Evolutionary conservation across 805 yeast species (phyloP).

Genomic region (Saccharomycopsis microspora): DNA sequence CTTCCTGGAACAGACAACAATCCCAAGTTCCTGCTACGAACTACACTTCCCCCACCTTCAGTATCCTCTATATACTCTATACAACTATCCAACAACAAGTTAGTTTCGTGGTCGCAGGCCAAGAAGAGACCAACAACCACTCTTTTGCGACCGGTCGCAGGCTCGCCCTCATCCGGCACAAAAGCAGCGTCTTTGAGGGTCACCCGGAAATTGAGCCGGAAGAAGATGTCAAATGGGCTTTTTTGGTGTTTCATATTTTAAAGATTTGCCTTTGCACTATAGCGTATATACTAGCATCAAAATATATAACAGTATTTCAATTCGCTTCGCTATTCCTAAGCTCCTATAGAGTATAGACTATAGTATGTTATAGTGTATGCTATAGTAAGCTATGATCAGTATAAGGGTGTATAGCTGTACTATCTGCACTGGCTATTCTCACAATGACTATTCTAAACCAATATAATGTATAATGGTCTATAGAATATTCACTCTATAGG

Average conservation of each 20-base stretch:
- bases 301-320: too few species aligned
- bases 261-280: too few species aligned
- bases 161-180: not conserved
- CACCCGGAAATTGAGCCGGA: conserved; percentile 5
- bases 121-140: conserved; percentile 5
- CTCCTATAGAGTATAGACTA: not conserved
- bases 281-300: too few species aligned
- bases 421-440: too few species aligned
- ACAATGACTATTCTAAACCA: too few species aligned
- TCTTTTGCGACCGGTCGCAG: not conserved
- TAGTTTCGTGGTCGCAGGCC: conserved; percentile 8
- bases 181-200: conserved; percentile 7
- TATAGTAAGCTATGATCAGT: not conserved
- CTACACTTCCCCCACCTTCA: too few species aligned
- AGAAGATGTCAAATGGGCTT: conserved; percentile 5
- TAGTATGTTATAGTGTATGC: not conserved
- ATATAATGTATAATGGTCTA: too few species aligned
- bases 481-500: too few species aligned
- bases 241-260: not conserved
- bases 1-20: conserved; percentile 10
- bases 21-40: conserved; percentile 1
- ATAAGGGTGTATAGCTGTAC: not conserved
- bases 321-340: not conserved
- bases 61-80: conserved; percentile 1
- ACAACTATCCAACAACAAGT: conserved; percentile 2